Conservation (phyloP, 2,329 filamentous ascomycete genomes). For the Ascocoryne sarcoides region DNA sequence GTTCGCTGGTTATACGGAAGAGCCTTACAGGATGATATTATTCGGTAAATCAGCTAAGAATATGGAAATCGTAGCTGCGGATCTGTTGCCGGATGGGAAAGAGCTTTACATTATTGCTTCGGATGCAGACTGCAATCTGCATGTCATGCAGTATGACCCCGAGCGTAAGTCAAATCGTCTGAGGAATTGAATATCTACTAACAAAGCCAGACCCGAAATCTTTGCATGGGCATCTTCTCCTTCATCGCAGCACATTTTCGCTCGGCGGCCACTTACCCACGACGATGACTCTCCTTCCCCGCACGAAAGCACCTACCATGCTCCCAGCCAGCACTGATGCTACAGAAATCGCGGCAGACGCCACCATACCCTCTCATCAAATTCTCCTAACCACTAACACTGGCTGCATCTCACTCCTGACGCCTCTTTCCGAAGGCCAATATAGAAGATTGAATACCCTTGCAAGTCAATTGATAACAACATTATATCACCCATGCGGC, state of each 20-base stretch:
- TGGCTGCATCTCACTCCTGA: slow-evolving; percentile 68
- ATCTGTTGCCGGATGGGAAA: slow-evolving; percentile 80
- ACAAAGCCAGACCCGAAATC: slow-evolving; percentile 71
- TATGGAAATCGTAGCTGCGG: slow-evolving; percentile 70
- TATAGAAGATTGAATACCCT: slow-evolving; percentile 81
- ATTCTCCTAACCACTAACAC: slow-evolving; percentile 67
- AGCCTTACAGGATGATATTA: slow-evolving; percentile 90
- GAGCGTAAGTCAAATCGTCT: slow-evolving; percentile 56
- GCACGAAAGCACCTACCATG: slow-evolving; percentile 42
- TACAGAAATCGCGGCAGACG: slow-evolving; percentile 22
- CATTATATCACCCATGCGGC: slow-evolving; percentile 67
- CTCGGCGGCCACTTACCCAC: slow-evolving; percentile 70
- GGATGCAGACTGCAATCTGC: slow-evolving; percentile 77
- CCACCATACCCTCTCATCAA: slow-evolving; percentile 32
- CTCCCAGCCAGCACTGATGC: slow-evolving; percentile 35
- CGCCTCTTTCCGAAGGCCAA: slow-evolving; percentile 65
- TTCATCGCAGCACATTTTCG: slow-evolving; percentile 83
- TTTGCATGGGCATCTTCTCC: slow-evolving; percentile 75
- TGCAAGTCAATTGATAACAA: slow-evolving; percentile 68
- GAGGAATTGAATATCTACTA: background rate
- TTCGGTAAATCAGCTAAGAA: slow-evolving; percentile 79
- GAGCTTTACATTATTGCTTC: slow-evolving; percentile 75
- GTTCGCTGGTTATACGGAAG: slow-evolving; percentile 94
- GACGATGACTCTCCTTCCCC: slow-evolving; percentile 66
- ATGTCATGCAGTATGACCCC: slow-evolving; percentile 88